These are phyloP conservation scores for Monilinia laxa DNA, from an alignment of 2,329 filamentous ascomycete genomes.

Conservation along the genomic window DNA sequence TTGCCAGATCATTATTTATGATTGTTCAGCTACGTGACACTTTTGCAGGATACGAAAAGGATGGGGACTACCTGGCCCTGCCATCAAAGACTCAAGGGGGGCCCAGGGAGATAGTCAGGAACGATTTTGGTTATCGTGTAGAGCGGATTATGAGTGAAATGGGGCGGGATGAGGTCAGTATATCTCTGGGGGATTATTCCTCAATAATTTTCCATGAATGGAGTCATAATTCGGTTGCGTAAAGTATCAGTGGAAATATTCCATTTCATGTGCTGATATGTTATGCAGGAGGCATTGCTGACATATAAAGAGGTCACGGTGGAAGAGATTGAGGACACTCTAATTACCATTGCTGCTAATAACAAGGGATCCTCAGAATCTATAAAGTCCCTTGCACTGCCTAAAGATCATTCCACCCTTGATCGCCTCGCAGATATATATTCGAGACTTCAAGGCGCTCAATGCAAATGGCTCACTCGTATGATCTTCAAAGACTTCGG, in stretches of 20 bases:
- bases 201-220: slow-evolving; percentile 5
- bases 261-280: not conserved
- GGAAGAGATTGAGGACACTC: slow-evolving; percentile 67
- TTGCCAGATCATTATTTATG: slow-evolving; percentile 49
- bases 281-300: not conserved
- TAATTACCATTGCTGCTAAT: slow-evolving; percentile 66
- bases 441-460: slow-evolving; percentile 58
- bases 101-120: not conserved
- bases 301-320: slow-evolving; percentile 54
- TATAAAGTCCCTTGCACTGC: slow-evolving; percentile 46
- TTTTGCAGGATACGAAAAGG: not conserved
- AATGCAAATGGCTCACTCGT: slow-evolving; percentile 85
- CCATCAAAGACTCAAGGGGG: not conserved
- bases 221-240: not conserved
- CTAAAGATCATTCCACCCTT: slow-evolving; percentile 15
- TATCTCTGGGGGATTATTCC: not conserved
- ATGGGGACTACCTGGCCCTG: not conserved
- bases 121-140: slow-evolving; percentile 16
- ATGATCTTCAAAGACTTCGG: slow-evolving; percentile 72
- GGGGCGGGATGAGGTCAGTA: slow-evolving; percentile 18
- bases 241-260: not conserved
- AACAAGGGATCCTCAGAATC: slow-evolving; percentile 69
- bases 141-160: slow-evolving; percentile 29
- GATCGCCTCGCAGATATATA: slow-evolving; percentile 55
- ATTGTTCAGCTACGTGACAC: not conserved